Conservation (phyloP, 805 yeast species). For the Metschnikowia arizonensis region DNA sequence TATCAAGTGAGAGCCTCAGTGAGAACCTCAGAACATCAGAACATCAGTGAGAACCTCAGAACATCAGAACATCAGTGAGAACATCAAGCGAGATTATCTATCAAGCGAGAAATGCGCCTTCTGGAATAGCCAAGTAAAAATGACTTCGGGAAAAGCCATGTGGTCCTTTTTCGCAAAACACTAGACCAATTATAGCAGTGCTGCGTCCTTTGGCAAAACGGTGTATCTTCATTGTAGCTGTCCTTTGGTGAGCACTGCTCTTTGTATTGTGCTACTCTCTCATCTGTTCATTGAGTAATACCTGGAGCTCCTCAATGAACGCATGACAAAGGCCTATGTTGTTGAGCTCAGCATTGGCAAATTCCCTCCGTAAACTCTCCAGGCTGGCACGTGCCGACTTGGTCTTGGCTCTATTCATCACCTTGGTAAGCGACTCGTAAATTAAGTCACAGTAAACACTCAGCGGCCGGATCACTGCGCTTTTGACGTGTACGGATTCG, state of each 20-base stretch:
- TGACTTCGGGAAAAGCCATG: not conserved
- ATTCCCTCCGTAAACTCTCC: conserved; percentile 33
- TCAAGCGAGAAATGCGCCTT: too few relatives aligned
- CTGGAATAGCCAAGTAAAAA: too few relatives aligned
- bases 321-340: conserved; percentile 68
- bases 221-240: not conserved
- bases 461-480: conserved; percentile 8
- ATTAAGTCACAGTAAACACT: conserved; percentile 11
- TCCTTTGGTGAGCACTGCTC: not conserved
- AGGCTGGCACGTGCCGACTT: conserved; percentile 46
- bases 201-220: not conserved
- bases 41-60: too few relatives aligned
- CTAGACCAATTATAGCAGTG: not conserved
- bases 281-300: conserved; percentile 9
- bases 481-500: conserved; percentile 3
- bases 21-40: too few relatives aligned
- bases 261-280: not conserved
- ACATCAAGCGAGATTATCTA: too few relatives aligned
- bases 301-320: conserved; percentile 54
- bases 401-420: conserved; percentile 50
- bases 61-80: too few relatives aligned
- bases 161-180: not conserved
- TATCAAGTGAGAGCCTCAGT: too few relatives aligned
- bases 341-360: conserved; percentile 44
- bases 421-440: conserved; percentile 24